phyloP scores from a whole-genome alignment of 495 filamentous ascomycete genomes.

The Trichoderma parareesei region DNA sequence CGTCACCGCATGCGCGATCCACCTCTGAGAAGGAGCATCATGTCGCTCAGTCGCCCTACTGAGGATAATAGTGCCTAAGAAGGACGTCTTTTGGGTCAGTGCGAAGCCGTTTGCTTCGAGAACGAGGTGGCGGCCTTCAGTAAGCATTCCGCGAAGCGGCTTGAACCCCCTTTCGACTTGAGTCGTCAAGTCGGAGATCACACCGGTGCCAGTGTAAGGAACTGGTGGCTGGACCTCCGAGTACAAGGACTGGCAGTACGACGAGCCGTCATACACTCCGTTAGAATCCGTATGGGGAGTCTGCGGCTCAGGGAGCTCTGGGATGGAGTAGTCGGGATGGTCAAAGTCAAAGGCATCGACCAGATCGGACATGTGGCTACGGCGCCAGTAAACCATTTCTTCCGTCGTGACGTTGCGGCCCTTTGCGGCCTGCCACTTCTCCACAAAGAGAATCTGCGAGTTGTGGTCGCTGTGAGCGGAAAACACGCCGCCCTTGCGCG shows the following conservation, averaged over 20 bases:
- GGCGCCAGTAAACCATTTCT: slow-evolving; percentile 45
- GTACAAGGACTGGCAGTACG: slow-evolving; percentile 35
- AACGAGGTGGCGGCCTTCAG: slow-evolving; percentile 56
- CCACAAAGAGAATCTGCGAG: slow-evolving; percentile 49
- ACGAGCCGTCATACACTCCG: slow-evolving; percentile 37
- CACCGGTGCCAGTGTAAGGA: slow-evolving; percentile 33
- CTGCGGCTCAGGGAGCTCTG: slow-evolving; percentile 20
- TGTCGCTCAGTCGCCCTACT: slow-evolving; percentile 30
- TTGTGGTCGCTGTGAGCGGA: slow-evolving; percentile 50
- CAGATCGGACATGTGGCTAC: slow-evolving; percentile 47
- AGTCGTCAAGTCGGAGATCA: slow-evolving; percentile 13
- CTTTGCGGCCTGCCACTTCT: slow-evolving; percentile 43
- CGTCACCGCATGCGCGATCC: slow-evolving; percentile 39
- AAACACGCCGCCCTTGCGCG: slow-evolving; percentile 47
- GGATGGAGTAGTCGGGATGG: slow-evolving; percentile 41
- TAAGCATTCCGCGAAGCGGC: slow-evolving; percentile 41
- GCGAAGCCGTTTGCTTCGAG: slow-evolving; percentile 74
- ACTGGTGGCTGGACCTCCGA: slow-evolving; percentile 32
- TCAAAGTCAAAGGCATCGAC: slow-evolving; percentile 46
- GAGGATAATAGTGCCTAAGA: slow-evolving; percentile 46
- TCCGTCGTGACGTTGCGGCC: slow-evolving; percentile 40
- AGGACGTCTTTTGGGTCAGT: slow-evolving; percentile 72
- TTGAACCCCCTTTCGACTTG: slow-evolving; percentile 43
- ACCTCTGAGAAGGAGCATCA: slow-evolving; percentile 36
- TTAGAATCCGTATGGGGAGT: slow-evolving; percentile 23